Evolutionary conservation across 768 basidiomycete species (phyloP).

Genomic region (Daedaleopsis sinensis): DNA sequence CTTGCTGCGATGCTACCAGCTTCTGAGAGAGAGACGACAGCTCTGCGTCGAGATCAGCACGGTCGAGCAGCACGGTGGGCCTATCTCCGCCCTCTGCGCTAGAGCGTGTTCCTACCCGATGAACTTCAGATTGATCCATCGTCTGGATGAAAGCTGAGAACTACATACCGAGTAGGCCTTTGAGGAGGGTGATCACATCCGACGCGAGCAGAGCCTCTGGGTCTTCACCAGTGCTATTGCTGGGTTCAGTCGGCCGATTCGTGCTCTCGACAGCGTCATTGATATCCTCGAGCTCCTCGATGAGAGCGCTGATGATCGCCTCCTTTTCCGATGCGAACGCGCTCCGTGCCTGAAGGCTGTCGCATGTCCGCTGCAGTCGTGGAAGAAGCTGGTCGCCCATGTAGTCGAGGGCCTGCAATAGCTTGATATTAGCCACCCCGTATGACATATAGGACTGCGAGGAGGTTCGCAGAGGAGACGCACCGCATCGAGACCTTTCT

Average conservation of each 20-base stretch:
- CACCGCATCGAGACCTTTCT: conserved; percentile 32
- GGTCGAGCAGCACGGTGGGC: conserved; percentile 20
- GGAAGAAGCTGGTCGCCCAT: conserved; percentile 20
- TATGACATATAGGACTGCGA: too few relatives aligned
- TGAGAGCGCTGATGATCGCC: conserved; percentile 36
- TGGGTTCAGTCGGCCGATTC: not conserved
- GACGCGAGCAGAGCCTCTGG: not conserved
- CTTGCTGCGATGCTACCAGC: not conserved
- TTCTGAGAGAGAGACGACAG: not conserved
- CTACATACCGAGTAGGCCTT: conserved; percentile 14
- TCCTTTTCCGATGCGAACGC: conserved; percentile 32
- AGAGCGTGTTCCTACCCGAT: not conserved
- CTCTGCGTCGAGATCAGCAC: conserved; percentile 12
- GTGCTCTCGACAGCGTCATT: conserved; percentile 14
- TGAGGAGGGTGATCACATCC: conserved; percentile 12
- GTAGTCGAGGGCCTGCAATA: not conserved
- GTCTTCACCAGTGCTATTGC: not conserved
- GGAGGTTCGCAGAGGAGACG: not conserved
- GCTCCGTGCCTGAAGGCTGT: conserved; percentile 24
- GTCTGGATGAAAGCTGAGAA: not conserved
- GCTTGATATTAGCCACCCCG: not conserved
- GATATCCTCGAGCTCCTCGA: conserved; percentile 36
- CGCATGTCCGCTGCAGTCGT: conserved; percentile 29
- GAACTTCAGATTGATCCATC: not conserved
- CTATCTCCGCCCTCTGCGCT: not conserved